Evolutionary conservation across 192 early-diverging fungal species (phyloP).

Genomic region (Haplosporangium gracile): DNA sequence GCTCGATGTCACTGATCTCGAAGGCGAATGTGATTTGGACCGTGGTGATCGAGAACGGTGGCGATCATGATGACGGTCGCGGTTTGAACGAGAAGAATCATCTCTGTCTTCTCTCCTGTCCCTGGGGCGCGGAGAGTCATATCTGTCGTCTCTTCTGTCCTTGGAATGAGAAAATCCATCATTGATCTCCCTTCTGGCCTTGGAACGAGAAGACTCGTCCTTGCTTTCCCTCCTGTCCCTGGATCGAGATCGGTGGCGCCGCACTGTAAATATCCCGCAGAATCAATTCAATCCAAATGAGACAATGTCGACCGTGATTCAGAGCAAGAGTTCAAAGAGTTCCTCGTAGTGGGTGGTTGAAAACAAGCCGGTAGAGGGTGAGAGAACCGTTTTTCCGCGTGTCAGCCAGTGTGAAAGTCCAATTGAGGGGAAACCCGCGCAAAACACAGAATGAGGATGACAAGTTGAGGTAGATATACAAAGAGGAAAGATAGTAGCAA

Average conservation of each 20-base stretch:
- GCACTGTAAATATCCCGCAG: neutral
- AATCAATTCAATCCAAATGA: neutral
- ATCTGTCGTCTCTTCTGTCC: slow-evolving; percentile 14
- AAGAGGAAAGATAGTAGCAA: neutral
- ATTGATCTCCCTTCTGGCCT: neutral
- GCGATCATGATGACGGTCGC: neutral
- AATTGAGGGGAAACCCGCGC: neutral
- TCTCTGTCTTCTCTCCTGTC: neutral
- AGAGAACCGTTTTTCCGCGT: neutral
- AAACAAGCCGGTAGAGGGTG: neutral
- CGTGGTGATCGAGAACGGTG: slow-evolving; percentile 24
- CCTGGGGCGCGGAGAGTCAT: neutral
- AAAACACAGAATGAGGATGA: neutral
- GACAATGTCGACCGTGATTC: neutral
- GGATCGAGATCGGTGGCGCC: slow-evolving; percentile 36
- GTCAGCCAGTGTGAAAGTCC: slow-evolving; percentile 4
- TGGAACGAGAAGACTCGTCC: neutral
- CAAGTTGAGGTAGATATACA: neutral
- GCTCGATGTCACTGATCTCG: slow-evolving; percentile 21
- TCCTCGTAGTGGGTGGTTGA: neutral
- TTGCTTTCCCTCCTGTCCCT: slow-evolving; percentile 10
- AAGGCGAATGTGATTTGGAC: slow-evolving; percentile 22
- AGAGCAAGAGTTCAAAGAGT: neutral
- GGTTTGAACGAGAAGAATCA: neutral
- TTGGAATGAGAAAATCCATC: neutral